A percentile compares a stretch with the other conserved stretches of the same genome.
phyloP scores from a whole-genome alignment of 2,329 filamentous ascomycete species.

The Ophiostoma himal-ulmi region DNA sequence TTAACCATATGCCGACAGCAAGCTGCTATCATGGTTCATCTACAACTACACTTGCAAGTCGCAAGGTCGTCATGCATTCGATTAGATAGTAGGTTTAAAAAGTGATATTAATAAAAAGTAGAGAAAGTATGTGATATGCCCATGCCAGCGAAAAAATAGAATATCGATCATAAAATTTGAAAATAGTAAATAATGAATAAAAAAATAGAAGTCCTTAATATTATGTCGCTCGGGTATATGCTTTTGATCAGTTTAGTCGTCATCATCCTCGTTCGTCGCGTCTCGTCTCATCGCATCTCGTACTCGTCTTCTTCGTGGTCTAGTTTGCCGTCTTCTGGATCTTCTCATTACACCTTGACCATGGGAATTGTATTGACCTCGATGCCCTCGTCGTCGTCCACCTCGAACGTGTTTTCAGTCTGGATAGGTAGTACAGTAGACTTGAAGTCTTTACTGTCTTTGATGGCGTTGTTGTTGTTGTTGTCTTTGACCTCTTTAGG shows the following conservation, averaged over 20 bases:
- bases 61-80: background rate
- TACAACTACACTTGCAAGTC: background rate
- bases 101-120: background rate
- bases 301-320: background rate
- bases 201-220: constrained; percentile 7
- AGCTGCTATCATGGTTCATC: background rate
- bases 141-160: background rate
- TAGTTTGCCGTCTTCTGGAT: background rate
- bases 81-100: too few relatives aligned
- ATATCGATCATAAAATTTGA: background rate
- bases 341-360: background rate
- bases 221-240: constrained; percentile 6
- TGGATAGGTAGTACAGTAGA: background rate
- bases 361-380: constrained; percentile 19
- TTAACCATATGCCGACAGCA: background rate
- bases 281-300: background rate
- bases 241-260: constrained; percentile 9
- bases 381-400: constrained; percentile 36
- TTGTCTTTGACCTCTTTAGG: background rate
- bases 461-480: background rate
- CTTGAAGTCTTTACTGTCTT: background rate
- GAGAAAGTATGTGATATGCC: background rate
- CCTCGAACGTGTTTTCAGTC: background rate
- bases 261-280: constrained; percentile 1
- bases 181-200: background rate